Percentiles rank a stretch among this genome's conserved stretches.
Evolutionary conservation across 306 rosid species (phyloP).

Genomic region (Canavalia ensiformis): DNA sequence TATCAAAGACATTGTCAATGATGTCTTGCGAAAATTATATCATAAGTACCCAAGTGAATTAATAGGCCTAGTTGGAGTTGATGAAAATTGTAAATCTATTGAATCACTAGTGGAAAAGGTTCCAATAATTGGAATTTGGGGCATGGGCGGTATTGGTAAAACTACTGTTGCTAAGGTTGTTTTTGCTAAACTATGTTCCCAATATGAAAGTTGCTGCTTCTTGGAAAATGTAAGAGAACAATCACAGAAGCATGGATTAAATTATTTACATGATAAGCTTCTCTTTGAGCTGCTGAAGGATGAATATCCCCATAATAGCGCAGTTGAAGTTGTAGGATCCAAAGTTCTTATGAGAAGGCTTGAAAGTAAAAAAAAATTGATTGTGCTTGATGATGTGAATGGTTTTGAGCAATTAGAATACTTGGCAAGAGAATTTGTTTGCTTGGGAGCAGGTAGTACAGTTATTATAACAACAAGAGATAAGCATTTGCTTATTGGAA

Average conservation of each 20-base stretch:
- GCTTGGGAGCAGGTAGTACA: conserved; percentile 23
- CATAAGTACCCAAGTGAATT: neutral
- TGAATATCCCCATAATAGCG: neutral
- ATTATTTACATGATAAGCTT: conserved; percentile 18
- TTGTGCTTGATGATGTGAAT: conserved; percentile 30
- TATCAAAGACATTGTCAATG: neutral
- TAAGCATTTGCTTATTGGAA: neutral
- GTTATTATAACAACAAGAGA: conserved; percentile 19
- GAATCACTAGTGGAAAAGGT: neutral
- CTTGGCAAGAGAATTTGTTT: conserved; percentile 4
- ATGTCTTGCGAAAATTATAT: conserved; percentile 1
- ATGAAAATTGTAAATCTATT: neutral
- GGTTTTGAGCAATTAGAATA: conserved; percentile 10
- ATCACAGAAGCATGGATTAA: neutral
- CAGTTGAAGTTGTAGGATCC: neutral
- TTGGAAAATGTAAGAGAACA: conserved; percentile 40
- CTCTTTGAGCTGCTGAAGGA: conserved; percentile 13
- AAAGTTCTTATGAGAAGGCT: conserved; percentile 1
- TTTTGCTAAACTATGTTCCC: conserved; percentile 23
- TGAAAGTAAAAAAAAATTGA: neutral
- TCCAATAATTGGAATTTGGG: conserved; percentile 49
- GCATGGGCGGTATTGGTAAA: conserved; percentile 47
- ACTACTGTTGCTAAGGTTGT: conserved; percentile 39
- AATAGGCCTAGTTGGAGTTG: conserved; percentile 29
- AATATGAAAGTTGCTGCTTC: conserved; percentile 44